Evolutionary conservation across 1,284 basidiomycete genomes (phyloP).

Genomic region (Cryptococcus sp.): DNA sequence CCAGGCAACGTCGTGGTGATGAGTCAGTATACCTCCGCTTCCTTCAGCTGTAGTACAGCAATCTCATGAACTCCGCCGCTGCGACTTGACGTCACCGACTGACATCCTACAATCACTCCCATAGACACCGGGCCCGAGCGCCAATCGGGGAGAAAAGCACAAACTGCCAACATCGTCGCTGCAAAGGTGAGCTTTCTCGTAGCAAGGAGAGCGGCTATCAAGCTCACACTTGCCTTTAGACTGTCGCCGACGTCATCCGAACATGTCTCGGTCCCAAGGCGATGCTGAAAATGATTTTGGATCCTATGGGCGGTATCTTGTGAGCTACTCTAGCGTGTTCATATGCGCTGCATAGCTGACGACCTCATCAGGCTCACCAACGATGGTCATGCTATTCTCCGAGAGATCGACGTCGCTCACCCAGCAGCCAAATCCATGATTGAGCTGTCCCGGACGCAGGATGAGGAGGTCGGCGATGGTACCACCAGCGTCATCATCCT

Average conservation of each 20-base stretch:
- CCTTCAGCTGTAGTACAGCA: no score
- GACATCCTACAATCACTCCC: not conserved
- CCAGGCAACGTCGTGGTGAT: slow-evolving; percentile 55
- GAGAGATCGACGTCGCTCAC: slow-evolving; percentile 97
- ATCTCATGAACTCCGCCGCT: no score
- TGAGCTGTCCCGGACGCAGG: slow-evolving; percentile 91
- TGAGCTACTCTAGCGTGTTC: slow-evolving; percentile 52
- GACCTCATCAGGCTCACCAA: slow-evolving; percentile 73
- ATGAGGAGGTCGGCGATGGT: slow-evolving; percentile 98
- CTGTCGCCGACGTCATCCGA: slow-evolving; percentile 97
- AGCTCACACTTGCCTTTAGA: slow-evolving; percentile 58
- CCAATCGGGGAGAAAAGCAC: slow-evolving; percentile 91
- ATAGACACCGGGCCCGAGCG: slow-evolving; percentile 89
- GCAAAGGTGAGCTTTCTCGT: slow-evolving; percentile 69
- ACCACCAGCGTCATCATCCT: slow-evolving; percentile 97
- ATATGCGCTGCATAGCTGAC: slow-evolving; percentile 11
- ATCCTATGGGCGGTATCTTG: slow-evolving; percentile 97
- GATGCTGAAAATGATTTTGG: slow-evolving; percentile 99
- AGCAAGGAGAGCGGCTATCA: no score
- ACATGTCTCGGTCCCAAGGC: slow-evolving; percentile 97
- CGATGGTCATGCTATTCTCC: slow-evolving; percentile 94
- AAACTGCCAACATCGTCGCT: slow-evolving; percentile 95
- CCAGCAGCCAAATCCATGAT: slow-evolving; percentile 99
- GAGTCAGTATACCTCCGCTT: slow-evolving; percentile 48
- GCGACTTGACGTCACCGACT: no score